Base-by-base conservation (phyloP, 306 rosid genomes). In the Gillenia trifoliata region DNA sequence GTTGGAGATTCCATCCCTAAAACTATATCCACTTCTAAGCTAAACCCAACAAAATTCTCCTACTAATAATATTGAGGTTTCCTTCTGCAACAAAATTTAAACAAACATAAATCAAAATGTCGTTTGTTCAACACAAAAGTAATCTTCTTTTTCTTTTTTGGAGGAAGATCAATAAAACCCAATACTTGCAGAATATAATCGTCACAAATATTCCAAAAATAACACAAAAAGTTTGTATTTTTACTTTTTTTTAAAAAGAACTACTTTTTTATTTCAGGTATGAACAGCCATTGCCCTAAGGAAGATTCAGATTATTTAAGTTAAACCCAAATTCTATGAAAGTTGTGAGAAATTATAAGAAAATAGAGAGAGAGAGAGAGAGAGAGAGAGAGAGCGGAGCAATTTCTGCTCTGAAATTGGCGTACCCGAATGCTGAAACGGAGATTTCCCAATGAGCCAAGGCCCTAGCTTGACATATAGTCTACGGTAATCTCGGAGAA, bases 1-100 rank as follows among this genome's bases (percentile, higher is more conserved):
- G 81, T 71, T 0, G 89, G 71, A 11, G 92, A 72, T 57, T 86
- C 92, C 96, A 87, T 89, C 59, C 2, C 59, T 67, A 43, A 40
- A 40, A 59, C n/a, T 28, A 28, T 2, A 26, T 5, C 49, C 67
- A 11, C 23, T 40, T 28, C 5, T 19, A 13, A 67, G 72, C 72
- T 17, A 23, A 43, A 67, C 2, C 8, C 0, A 43, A 68, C 60
- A 45, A 68, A 38, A 66, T 41, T 11, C 34, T 23, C 55, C 71
- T 23, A 23, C 19, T 13, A 40, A 41, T 13, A 40, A 13, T 66
- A 13, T 38, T 23, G 70, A 23, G 17, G 2, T 36, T 36, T 65
- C 50, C 50, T 45, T 45, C 23, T 19, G 38, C 36, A 23, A 5
- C 72, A 67, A 17, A 67, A 67, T 4, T 8, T 13, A 25, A 5